Percentiles rank a stretch among this genome's conserved stretches.
phyloP scores from a whole-genome alignment of 108 stramenopile species.

The Epithemia pelagica region DNA sequence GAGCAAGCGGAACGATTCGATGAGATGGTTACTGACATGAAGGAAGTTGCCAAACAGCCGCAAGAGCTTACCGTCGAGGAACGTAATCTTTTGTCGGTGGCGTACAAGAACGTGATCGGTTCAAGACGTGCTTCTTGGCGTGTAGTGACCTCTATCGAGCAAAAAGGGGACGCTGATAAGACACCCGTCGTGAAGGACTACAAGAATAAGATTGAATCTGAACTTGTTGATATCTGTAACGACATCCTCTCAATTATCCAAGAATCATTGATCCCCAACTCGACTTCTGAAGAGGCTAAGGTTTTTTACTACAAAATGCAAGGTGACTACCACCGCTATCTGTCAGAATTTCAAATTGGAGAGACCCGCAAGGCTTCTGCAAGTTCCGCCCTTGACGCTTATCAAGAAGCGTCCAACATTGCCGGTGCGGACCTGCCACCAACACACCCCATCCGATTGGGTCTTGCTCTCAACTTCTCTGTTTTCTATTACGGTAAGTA shows the following conservation, averaged over 20 bases:
- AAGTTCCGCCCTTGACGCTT: slow-evolving; percentile 92
- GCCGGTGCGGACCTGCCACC: slow-evolving; percentile 95
- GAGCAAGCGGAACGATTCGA: slow-evolving; percentile 99
- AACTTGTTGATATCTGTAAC: slow-evolving; percentile 98
- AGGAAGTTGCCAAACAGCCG: slow-evolving; percentile 95
- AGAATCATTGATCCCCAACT: slow-evolving; percentile 96
- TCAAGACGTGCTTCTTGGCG: slow-evolving; percentile 99
- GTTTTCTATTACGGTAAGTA: slow-evolving; percentile 94
- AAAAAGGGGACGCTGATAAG: slow-evolving; percentile 96
- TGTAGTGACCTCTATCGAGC: slow-evolving; percentile 98
- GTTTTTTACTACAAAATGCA: slow-evolving; percentile 99
- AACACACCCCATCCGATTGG: slow-evolving; percentile 99
- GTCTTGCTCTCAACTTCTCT: slow-evolving; percentile 99
- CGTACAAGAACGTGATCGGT: slow-evolving; percentile 99
- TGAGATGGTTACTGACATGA: slow-evolving; percentile 96
- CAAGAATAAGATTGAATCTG: slow-evolving; percentile 91
- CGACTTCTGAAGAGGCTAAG: slow-evolving; percentile 96
- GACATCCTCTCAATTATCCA: slow-evolving; percentile 97
- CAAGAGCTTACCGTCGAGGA: slow-evolving; percentile 99
- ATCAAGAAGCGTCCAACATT: slow-evolving; percentile 93
- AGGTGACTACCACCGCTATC: slow-evolving; percentile 99
- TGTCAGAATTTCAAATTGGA: slow-evolving; percentile 90
- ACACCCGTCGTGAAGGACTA: slow-evolving; percentile 94
- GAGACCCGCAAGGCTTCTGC: slow-evolving; percentile 88
- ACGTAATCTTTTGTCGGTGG: slow-evolving; percentile 97